phyloP scores from a whole-genome alignment of 2,329 filamentous ascomycete genomes.

The Colletotrichum spinosum region DNA sequence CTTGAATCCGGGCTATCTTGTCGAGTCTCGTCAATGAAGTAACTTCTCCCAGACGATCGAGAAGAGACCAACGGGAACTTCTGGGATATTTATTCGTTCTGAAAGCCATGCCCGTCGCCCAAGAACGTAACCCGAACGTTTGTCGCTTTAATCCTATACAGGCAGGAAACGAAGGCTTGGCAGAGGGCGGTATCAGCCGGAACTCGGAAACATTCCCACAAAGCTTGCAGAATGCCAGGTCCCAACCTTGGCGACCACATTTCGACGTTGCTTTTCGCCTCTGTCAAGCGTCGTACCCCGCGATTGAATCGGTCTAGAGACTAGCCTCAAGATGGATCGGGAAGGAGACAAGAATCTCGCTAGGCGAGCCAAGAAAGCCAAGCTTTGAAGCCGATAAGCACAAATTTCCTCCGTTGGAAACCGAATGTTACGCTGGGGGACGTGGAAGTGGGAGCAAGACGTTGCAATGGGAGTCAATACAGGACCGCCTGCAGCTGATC shows the following conservation, averaged over 20 bases:
- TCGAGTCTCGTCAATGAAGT: too few relatives aligned
- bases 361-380: conserved; percentile 37
- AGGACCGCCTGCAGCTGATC: conserved; percentile 10
- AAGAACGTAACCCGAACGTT: neutral
- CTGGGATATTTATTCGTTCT: neutral
- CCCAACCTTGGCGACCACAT: neutral
- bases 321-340: conserved; percentile 24
- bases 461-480: conserved; percentile 1
- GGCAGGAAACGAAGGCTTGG: conserved; percentile 35
- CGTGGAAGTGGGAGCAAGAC: neutral
- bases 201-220: neutral
- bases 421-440: conserved; percentile 22
- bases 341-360: conserved; percentile 35
- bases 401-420: neutral
- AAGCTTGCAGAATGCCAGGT: neutral
- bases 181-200: conserved; percentile 4
- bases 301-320: conserved; percentile 2
- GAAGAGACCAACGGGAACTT: neutral
- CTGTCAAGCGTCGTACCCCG: conserved; percentile 20
- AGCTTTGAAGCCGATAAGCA: conserved; percentile 34
- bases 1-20: neutral
- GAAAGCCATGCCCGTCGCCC: neutral
- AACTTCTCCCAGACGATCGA: neutral
- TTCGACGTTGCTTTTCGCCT: neutral
- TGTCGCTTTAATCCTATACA: conserved; percentile 11